Evolutionary conservation across 2,329 filamentous ascomycete genomes (phyloP), one percentile per base, ranked within the genome.

Genomic region (Tothia fuscella): DNA sequence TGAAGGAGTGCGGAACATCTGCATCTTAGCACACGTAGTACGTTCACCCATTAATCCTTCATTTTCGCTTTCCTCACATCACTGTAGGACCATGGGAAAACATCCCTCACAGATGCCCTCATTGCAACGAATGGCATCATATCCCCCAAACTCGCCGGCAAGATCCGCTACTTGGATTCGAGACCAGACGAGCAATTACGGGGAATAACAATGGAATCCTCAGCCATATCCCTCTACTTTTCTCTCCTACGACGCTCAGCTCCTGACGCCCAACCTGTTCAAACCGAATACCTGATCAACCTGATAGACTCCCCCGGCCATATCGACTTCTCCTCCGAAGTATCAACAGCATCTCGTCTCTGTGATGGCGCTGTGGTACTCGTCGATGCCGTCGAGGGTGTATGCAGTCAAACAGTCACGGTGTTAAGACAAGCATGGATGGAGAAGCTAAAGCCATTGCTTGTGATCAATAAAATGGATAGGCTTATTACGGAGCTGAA

Each of bases 141-240:
- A 56, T 96, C 91, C 22, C 85, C 89, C 43, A 96, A 96, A 60
- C 72, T 96, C 56, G 91, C 91, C 43, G 91, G 91, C 60, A 96
- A 96, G 70, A 93, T 98, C 62, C 82, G 91, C 50, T 98, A 96
- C 56, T 78, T 98, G 45, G 91, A 98, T 65, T 96, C 91, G 17
- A 74, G 91, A 32, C 89, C 89, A 2, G 91, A 98, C 62, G 91
- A 98, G 61, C 91, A 98, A 64, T 74, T 84, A 13, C 81, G 91
- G 49, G 91, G 91, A 43, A 98, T 98, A 56, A 98, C 91, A n/a
- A 98, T 98, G 91, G 91, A 98, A 61, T 96, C 91, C 0, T 96
- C 89, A 5, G 91, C 91, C 47, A 98, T 98, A 49, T 96, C 91
- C 1, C 70, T 98, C 25, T 93, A 83, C 63, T 98, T 98, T 60